Base-by-base conservation (phyloP, 2,329 filamentous ascomycete genomes). In the Xylariaceae sp. region DNA sequence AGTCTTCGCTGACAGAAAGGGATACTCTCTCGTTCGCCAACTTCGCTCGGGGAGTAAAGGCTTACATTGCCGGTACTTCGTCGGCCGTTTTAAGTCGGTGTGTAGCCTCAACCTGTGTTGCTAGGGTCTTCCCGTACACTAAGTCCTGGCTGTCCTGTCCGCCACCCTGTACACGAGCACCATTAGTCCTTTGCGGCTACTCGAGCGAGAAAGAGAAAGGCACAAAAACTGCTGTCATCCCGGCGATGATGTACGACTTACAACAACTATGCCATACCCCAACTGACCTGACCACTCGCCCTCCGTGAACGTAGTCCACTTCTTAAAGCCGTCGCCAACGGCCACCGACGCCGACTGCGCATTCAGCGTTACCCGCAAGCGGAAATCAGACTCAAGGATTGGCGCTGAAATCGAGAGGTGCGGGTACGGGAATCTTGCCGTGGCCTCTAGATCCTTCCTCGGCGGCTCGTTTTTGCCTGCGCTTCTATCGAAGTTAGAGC, bases 241-340 rank as follows among this genome's bases (percentile, higher is more conserved):
- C 16, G 16, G 13, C 9, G 8, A 4, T 20, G 1, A 30, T 30
- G 18, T 3, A 55, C n/a, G n/a, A n/a, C 66, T 62, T 45, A 67
- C 66, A 3, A 64, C 36, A 6, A 70, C 64, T 1, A 51, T 36
- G 16, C 67, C 67, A 7, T 55, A 50, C 4, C 67, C 67, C n/a
- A 70, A 51, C 23, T 43, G 50, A 3, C 67, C 67, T 2, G 66
- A 65, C 64, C 66, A 70, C 21, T 50, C 57, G 7, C 67, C 67
- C 2, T 62, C 63, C 7, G 58, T 56, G 26, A 67, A 58, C 6
- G 65, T 70, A 11, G 63, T 64, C 59, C 54, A 64, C 20, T 65
- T 64, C 46, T 66, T 69, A 49, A 61, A 64, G 15, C 56, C 59
- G 24, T 61, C 64, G 3, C 57, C 53, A 3, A 59, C 52, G 1